Percentiles rank a stretch among this genome's conserved stretches.
These are phyloP conservation scores for Volutella citrinella DNA, from an alignment of 2,329 filamentous ascomycete species.

Conservation along the genomic window DNA sequence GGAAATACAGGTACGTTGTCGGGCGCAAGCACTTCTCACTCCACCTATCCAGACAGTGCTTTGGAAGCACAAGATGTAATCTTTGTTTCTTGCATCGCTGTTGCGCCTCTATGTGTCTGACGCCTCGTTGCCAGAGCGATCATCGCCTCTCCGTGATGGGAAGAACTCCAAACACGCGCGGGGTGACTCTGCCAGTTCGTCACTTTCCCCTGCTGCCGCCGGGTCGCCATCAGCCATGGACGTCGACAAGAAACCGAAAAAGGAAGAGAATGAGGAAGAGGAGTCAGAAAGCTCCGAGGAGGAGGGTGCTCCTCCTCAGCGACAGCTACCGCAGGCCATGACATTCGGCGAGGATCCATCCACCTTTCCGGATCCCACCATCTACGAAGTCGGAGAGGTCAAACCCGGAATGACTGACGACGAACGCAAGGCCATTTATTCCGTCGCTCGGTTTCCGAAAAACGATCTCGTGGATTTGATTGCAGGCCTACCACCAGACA, in stretches of 20 bases:
- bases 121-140: conserved; percentile 48
- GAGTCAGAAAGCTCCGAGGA: conserved; percentile 56
- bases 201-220: conserved; percentile 54
- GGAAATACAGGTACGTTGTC: conserved; percentile 30
- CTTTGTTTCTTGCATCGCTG: too few relatives aligned
- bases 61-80: too few relatives aligned
- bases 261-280: conserved; percentile 34
- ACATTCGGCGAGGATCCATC: conserved; percentile 92
- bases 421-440: conserved; percentile 84
- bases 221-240: conserved; percentile 56
- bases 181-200: conserved; percentile 57
- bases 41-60: not conserved
- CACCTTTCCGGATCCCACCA: conserved; percentile 84
- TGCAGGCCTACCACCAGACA: conserved; percentile 84
- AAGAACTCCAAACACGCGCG: conserved; percentile 50
- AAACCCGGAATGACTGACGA: conserved; percentile 74
- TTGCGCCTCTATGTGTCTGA: too few relatives aligned
- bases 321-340: conserved; percentile 71
- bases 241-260: conserved; percentile 49
- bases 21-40: too few relatives aligned
- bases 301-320: conserved; percentile 57
- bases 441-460: conserved; percentile 78
- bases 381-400: conserved; percentile 85
- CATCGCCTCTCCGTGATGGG: conserved; percentile 51
- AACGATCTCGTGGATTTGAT: conserved; percentile 81